Evolutionary conservation across 352 stramenopile genomes (phyloP).

Genomic region (Elongisporangium senticosum): DNA sequence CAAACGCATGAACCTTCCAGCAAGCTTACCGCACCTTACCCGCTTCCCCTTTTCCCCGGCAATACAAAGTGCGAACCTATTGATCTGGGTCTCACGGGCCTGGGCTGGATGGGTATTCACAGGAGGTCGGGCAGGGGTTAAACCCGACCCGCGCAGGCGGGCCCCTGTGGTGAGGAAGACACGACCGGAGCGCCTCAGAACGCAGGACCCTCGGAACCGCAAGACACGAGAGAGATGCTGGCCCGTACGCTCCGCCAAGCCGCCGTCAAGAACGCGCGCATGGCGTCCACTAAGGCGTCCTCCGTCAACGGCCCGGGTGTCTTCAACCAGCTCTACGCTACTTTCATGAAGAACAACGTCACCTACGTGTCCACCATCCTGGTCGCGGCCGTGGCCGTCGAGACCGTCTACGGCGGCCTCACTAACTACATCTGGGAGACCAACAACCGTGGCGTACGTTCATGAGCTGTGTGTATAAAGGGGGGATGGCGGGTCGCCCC

Average conservation of each 20-base stretch:
- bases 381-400: slow-evolving; percentile 55
- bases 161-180: background rate
- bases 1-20: background rate
- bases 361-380: slow-evolving; percentile 80
- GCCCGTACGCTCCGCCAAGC: slow-evolving; percentile 48
- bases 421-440: slow-evolving; percentile 79
- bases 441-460: slow-evolving; percentile 78
- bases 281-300: slow-evolving; percentile 63
- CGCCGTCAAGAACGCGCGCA: slow-evolving; percentile 32
- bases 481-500: background rate
- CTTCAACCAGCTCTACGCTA: slow-evolving; percentile 58
- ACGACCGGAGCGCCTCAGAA: background rate
- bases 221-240: slow-evolving; percentile 27
- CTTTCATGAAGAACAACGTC: slow-evolving; percentile 80
- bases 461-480: background rate
- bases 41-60: background rate
- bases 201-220: background rate
- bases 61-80: background rate
- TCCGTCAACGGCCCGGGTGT: slow-evolving; percentile 72
- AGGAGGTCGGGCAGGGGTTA: background rate
- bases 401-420: slow-evolving; percentile 65
- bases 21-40: background rate
- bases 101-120: background rate
- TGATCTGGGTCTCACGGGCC: background rate
- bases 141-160: background rate